phyloP scores from a whole-genome alignment of 305 asterid genomes.

The Withania somnifera region DNA sequence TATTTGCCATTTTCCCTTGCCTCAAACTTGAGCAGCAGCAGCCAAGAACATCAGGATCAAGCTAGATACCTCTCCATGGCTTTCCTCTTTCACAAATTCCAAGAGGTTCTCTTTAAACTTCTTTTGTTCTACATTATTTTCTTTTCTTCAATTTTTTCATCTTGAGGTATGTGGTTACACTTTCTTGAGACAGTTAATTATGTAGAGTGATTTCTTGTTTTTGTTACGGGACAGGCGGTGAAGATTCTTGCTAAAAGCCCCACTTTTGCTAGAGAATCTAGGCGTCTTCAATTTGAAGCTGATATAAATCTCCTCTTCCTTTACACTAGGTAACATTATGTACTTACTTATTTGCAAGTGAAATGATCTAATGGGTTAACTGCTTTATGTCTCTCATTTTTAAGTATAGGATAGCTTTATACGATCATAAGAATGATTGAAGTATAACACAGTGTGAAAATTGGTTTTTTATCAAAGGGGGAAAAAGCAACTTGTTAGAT shows the following conservation, averaged over 20 bases:
- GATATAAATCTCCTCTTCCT: slow-evolving; percentile 83
- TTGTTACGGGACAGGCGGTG: slow-evolving; percentile 41
- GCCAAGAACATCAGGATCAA: not conserved
- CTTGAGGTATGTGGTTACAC: no score
- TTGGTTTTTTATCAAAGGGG: not conserved
- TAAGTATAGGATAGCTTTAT: no score
- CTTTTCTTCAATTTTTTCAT: not conserved
- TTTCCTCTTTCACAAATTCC: slow-evolving; percentile 65
- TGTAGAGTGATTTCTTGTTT: not conserved
- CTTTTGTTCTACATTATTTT: not conserved
- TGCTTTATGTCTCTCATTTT: not conserved
- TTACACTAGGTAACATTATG: slow-evolving; percentile 57
- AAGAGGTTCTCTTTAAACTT: slow-evolving; percentile 32
- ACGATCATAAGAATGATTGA: not conserved
- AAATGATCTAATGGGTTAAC: not conserved
- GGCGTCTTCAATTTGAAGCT: slow-evolving; percentile 65
- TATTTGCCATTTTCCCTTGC: not conserved
- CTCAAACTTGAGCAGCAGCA: not conserved
- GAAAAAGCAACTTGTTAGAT: not conserved
- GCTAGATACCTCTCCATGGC: slow-evolving; percentile 34
- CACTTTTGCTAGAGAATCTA: slow-evolving; percentile 54
- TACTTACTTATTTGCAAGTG: not conserved
- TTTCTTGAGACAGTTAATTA: not conserved
- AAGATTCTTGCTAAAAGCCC: slow-evolving; percentile 84
- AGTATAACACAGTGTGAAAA: not conserved